A percentile compares a stretch with the other conserved stretches of the same genome.
phyloP scores from a whole-genome alignment of 139 green algal species.

The Edaphochlamys debaryana region DNA sequence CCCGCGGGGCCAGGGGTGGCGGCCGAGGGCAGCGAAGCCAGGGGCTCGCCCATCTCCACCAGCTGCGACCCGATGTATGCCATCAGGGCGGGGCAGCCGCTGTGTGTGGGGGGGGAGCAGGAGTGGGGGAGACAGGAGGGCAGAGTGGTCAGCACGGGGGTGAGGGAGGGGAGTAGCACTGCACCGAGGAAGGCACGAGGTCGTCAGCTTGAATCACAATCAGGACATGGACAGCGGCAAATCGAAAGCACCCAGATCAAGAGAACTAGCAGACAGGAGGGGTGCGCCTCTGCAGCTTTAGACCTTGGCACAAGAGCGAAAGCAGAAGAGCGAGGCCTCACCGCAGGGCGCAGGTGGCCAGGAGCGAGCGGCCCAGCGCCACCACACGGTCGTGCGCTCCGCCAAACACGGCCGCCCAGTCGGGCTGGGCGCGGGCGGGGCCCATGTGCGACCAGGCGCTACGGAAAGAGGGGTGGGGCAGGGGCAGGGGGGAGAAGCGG shows the following conservation, averaged over 20 bases:
- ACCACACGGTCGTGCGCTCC: conserved; percentile 3
- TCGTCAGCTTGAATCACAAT: too few species aligned
- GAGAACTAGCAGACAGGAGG: too few species aligned
- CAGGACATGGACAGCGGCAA: too few species aligned
- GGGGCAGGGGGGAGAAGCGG: too few species aligned
- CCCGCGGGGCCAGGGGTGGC: neutral
- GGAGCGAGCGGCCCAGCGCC: conserved; percentile 1
- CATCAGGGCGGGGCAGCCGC: conserved; percentile 16
- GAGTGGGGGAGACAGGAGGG: neutral
- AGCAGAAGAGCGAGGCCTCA: too few species aligned
- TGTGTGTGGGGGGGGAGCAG: neutral
- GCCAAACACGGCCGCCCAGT: conserved; percentile 11
- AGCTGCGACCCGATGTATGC: conserved; percentile 11
- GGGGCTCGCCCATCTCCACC: conserved; percentile 31
- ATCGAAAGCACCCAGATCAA: too few species aligned
- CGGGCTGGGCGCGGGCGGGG: neutral
- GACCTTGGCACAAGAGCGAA: too few species aligned
- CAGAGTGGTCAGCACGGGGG: neutral
- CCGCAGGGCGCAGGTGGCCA: conserved; percentile 15
- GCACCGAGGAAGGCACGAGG: neutral
- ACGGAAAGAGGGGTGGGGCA: too few species aligned
- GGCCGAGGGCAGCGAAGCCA: conserved; percentile 5
- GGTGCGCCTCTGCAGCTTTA: too few species aligned
- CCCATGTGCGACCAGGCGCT: neutral
- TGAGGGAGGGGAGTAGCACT: neutral